Percentiles rank a stretch among this genome's conserved stretches.
Evolutionary conservation across 1,284 basidiomycete genomes (phyloP).

Genomic region (Psilocybe mexicana): DNA sequence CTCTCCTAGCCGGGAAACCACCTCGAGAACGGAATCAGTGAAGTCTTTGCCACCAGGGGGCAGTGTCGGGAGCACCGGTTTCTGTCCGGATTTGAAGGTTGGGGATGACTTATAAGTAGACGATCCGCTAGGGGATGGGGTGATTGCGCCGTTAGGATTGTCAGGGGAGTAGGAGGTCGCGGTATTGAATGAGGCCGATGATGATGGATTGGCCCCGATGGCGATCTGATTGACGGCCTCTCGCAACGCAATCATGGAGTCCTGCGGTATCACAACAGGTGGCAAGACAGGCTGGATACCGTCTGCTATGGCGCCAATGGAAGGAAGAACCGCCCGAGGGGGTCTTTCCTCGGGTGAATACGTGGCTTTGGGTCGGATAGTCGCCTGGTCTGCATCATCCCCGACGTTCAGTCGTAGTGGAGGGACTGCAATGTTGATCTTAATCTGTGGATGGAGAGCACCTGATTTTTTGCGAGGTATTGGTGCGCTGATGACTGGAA

Average conservation of each 20-base stretch:
- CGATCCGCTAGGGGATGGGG: neutral
- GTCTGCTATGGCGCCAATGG: neutral
- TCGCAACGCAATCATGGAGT: neutral
- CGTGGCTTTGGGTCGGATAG: neutral
- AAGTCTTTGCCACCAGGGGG: conserved; percentile 20
- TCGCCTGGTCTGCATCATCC: neutral
- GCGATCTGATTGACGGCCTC: neutral
- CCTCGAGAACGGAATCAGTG: conserved; percentile 70
- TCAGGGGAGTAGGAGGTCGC: neutral
- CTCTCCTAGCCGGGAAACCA: conserved; percentile 81
- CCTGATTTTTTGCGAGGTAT: neutral
- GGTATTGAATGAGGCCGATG: neutral
- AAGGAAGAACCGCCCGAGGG: neutral
- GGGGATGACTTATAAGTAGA: neutral
- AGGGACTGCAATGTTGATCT: conserved; percentile 21
- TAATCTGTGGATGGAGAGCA: conserved; percentile 34
- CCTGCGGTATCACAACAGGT: neutral
- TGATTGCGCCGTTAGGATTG: neutral
- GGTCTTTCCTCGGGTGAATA: neutral
- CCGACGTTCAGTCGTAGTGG: conserved; percentile 21
- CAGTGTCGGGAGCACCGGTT: neutral
- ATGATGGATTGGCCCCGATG: neutral
- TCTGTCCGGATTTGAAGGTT: neutral
- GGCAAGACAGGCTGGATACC: neutral
- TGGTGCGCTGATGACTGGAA: conserved; percentile 16